Evolutionary conservation across 2,329 filamentous ascomycete species (phyloP), one percentile per base, ranked within the genome.

Genomic region (Venturia pyrina): DNA sequence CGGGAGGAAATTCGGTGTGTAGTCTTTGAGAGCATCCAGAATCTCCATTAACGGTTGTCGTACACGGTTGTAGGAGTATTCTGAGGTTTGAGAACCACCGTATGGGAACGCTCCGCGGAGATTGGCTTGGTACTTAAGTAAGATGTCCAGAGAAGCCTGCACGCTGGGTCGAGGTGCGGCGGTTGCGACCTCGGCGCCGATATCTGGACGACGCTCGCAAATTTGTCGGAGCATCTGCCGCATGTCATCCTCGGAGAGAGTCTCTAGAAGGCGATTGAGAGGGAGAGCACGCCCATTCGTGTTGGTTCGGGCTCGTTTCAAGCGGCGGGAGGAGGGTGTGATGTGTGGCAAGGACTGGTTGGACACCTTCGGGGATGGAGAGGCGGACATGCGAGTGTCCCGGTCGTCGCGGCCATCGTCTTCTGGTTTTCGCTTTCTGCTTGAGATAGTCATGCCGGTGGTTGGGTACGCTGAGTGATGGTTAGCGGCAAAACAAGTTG

Each of bases 31-130:
- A 56, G 95, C 92, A 67, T 97, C 91, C 67, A 97, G 86, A 32
- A 99, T 84, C 66, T 91, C 87, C 34, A 87, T 80, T 21, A 98
- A 82, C 46, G 89, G 86, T 69, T 93, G 89, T 71, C 89, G 91
- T 65, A 98, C 90, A 71, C 95, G 87, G 75, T 97, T 96, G 76
- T 97, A 99, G 63, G 91, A 89, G 78, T 98, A 98, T 75, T 98
- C 93, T 53, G 92, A 91, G 67, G 87, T 90, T 15, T 89, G 85
- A 70, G 92, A 88, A 73, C 91, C 91, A 71, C 96, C 88, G 68
- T 88, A 91, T 0, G 95, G 95, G 71, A 96, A 91, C 1, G 93
- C 87, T 28, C 85, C 85, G 73, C 87, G 89, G 67, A 99, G 82
- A 66, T 85, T 85, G 13, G 87, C 82, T 74, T 96, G 89, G 76